These are phyloP conservation scores for Vaccinium corymbosum DNA, from an alignment of 148 eudicot species.

Conservation along the genomic window DNA sequence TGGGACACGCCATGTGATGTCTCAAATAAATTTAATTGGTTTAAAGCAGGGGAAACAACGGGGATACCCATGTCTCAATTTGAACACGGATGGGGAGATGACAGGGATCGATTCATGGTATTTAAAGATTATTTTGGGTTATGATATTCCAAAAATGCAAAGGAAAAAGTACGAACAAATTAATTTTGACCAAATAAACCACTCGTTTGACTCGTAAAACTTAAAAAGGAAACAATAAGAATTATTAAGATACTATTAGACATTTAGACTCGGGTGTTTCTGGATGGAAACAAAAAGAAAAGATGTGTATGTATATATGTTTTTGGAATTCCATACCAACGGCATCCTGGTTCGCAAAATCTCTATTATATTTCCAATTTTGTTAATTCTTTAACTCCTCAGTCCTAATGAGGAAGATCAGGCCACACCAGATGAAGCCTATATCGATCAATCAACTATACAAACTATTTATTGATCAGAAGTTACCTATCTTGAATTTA, in stretches of 20 bases:
- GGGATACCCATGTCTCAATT: not conserved
- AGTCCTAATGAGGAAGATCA: not conserved
- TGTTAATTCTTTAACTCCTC: not conserved
- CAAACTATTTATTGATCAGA: not conserved
- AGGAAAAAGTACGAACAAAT: too few species aligned
- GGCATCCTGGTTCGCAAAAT: not conserved
- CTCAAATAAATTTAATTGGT: not conserved
- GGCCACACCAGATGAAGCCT: not conserved
- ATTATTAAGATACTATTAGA: too few species aligned
- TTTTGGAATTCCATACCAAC: not conserved
- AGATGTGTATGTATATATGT: not conserved
- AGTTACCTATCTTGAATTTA: not conserved
- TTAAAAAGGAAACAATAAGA: too few species aligned
- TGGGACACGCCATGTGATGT: not conserved
- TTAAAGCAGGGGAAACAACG: too few species aligned
- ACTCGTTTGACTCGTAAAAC: too few species aligned
- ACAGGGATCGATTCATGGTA: not conserved
- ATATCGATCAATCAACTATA: not conserved
- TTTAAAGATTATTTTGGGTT: not conserved
- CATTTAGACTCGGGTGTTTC: too few species aligned
- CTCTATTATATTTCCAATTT: not conserved
- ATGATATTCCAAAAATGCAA: not conserved
- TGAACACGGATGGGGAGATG: not conserved
- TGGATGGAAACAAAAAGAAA: too few species aligned
- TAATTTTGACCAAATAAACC: too few species aligned